Base-by-base conservation (phyloP, 2,329 filamentous ascomycete species). In the Trichothecium sympodiale region DNA sequence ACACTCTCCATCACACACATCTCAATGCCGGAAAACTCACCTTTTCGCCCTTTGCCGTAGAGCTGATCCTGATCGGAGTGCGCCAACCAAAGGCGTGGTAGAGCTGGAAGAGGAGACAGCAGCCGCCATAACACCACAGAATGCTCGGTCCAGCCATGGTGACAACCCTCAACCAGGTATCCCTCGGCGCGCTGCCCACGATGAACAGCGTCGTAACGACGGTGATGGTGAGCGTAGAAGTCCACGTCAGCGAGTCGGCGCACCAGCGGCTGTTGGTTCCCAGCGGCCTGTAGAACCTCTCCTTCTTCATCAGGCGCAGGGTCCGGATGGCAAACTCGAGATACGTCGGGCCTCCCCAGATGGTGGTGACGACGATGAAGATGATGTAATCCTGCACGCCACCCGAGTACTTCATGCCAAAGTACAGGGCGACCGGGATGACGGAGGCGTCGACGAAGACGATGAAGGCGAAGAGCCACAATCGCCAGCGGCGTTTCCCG, bases 21-120 rank as follows among this genome's bases (percentile, higher is more conserved):
- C 15, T 14, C 3, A 8, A 15, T 34, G 2, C 7, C 29, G 20
- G 6, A 14, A 31, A n/a, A 36, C 43, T 3, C 47, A 60, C 57
- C 48, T 47, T 48, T 41, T 55, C 56, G 14, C 76, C 76, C 47
- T 75, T 77, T 1, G 65, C 65, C 0, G 74, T 73, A 2, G 77
- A 80, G 36, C 74, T 79, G 41, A 81, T 74, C 31, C 74, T 69
- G 47, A 75, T 78, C 0, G 74, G 75, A 0, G 75, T 69, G 13
- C 53, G 56, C 49, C 59, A 59, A 4, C 59, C 62, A 51, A 56
- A 56, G 26, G 43, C 34, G 23, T 53, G 47, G 25, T 44, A 58
- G 3, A 61, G 43, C 18, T 47, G 53, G 4, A 64, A 57, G 10
- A 64, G 40, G 5, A 59, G 47, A 17, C 67, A 47, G 17, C 62